Base-by-base conservation (phyloP, 805 yeast species). In the Millerozyma acaciae region DNA sequence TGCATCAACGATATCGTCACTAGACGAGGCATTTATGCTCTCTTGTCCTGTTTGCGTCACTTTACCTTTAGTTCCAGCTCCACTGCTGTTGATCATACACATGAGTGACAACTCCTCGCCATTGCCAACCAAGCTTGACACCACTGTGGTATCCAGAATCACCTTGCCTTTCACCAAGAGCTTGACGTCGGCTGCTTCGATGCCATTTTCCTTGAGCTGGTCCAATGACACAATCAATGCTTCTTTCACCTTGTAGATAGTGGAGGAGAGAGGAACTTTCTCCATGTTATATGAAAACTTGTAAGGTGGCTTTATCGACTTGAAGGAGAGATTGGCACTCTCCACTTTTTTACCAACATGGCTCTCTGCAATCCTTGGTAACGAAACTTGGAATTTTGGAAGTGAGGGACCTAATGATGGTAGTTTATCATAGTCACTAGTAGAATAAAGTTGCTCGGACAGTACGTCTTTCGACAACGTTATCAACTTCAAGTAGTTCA, bases 251-350 rank as follows among this genome's bases (percentile, higher is more conserved):
- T 61, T 55, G 46, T 60, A 62, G 8, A 68, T 51, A 5, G 69
- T 57, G 12, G 37, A 55, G 23, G 50, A 55, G 15, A 20, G 44
- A 4, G 50, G 40, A 21, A 49, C 61, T 34, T 31, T 46, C 5
- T 23, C 24, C 34, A 66, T 43, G 23, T 40, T 53, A 4, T 50
- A 40, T 23, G 60, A 53, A 55, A 84, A 82, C 50, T 79, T 84
- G 49, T 44, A 57, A 5, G 95, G 95, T 4, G 81, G 75, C 46
- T 79, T 77, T 34, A 86, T 72, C 19, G 89, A 81, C 55, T 80
- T 81, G 51, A 85, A 66, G 14, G 51, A 43, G 32, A 69, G 45
- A n/a, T n/a, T n/a, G n/a, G n/a, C n/a, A n/a, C n/a, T n/a, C 15
- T 43, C 48, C 31, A 62, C 45, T 29, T 40, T 34, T 21, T 21